Percentiles rank a stretch among this genome's conserved stretches.
These are phyloP conservation scores for Colletotrichum zoysiae DNA, from an alignment of 2,329 filamentous ascomycete genomes.

Conservation along the genomic window DNA sequence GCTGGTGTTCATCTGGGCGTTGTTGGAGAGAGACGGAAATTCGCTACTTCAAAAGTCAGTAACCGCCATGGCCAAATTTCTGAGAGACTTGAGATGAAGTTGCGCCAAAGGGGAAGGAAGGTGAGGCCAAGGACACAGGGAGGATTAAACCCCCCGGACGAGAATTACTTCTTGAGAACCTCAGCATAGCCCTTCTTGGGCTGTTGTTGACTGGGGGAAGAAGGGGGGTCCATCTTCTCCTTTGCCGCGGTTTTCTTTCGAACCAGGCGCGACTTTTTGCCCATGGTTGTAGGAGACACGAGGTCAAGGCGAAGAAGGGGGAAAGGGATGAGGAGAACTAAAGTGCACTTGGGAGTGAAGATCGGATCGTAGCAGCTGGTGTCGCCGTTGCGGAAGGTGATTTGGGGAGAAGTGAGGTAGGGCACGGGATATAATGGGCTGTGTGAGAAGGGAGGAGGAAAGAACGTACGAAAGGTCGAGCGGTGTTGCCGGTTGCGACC, in stretches of 20 bases:
- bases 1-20: constrained; percentile 64
- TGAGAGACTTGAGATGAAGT: neutral
- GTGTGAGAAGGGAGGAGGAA: constrained; percentile 30
- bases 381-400: neutral
- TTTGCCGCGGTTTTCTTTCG: constrained; percentile 22
- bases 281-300: constrained; percentile 12
- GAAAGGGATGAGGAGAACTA: neutral
- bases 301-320: neutral
- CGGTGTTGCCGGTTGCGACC: constrained; percentile 72
- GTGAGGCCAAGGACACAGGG: constrained; percentile 8
- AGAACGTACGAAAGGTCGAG: constrained; percentile 74
- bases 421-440: neutral
- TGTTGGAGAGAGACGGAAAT: constrained; percentile 75
- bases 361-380: neutral
- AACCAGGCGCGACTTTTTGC: constrained; percentile 34
- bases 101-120: neutral
- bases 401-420: neutral
- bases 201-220: constrained; percentile 10
- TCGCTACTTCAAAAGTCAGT: constrained; percentile 61
- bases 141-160: neutral
- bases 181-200: constrained; percentile 47
- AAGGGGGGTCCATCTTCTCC: constrained; percentile 21
- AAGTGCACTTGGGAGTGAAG: neutral
- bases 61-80: neutral
- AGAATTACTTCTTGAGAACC: constrained; percentile 49